phyloP scores from a whole-genome alignment of 768 basidiomycete genomes.

The Russula griseocarnosa region DNA sequence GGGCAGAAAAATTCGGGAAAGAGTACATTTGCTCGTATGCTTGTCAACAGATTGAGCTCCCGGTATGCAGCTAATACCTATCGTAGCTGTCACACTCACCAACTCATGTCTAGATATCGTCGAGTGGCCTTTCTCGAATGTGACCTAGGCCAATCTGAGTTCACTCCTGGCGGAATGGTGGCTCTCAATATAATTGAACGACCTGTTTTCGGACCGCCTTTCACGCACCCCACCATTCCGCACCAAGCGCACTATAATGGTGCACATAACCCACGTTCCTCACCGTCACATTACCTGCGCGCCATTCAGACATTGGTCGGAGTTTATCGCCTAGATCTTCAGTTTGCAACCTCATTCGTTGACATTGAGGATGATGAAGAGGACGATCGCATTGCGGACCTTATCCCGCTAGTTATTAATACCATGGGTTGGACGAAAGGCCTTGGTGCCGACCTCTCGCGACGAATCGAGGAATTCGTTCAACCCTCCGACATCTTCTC shows the following conservation, averaged over 20 bases:
- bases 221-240: conserved; percentile 75
- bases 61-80: conserved; percentile 41
- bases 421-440: conserved; percentile 98
- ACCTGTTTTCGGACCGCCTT: conserved; percentile 79
- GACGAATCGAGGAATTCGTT: conserved; percentile 62
- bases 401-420: conserved; percentile 82
- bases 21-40: conserved; percentile 75
- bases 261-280: conserved; percentile 67
- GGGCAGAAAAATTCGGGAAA: conserved; percentile 89
- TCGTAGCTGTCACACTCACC: not conserved
- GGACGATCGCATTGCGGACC: conserved; percentile 46
- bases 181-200: conserved; percentile 66
- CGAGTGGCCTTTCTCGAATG: conserved; percentile 91
- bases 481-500: conserved; percentile 60
- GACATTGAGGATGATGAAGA: conserved; percentile 31
- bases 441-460: conserved; percentile 75
- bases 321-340: conserved; percentile 65
- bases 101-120: conserved; percentile 48
- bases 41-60: conserved; percentile 63
- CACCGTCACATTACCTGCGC: conserved; percentile 71
- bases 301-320: conserved; percentile 64
- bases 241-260: conserved; percentile 79
- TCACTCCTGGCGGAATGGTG: conserved; percentile 82
- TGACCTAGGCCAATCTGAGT: conserved; percentile 92
- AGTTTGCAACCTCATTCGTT: conserved; percentile 39